Evolutionary conservation across 1,139 yeast species (phyloP).

Genomic region (Pichia kudriavzevii): DNA sequence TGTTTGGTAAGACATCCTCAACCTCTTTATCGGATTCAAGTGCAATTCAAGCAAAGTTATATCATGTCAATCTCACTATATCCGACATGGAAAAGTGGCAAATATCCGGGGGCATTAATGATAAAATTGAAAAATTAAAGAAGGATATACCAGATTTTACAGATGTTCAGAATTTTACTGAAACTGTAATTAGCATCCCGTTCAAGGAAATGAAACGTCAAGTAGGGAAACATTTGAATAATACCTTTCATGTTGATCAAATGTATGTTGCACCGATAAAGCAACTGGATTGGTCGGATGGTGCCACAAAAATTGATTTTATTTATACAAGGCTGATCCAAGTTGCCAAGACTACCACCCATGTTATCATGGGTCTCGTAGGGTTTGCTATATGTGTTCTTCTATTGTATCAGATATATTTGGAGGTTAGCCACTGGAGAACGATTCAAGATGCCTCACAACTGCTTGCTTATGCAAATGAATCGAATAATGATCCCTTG

Average conservation of each 20-base stretch:
- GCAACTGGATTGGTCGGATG: constrained; percentile 17
- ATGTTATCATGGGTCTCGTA: constrained; percentile 35
- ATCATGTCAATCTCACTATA: constrained; percentile 53
- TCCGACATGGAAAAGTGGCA: constrained; percentile 45
- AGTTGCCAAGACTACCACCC: constrained; percentile 30
- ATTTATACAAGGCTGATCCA: constrained; percentile 30
- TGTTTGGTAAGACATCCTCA: constrained; percentile 43
- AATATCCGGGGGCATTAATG: constrained; percentile 57
- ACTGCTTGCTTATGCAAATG: constrained; percentile 14
- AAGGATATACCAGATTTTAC: constrained; percentile 51
- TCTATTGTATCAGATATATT: constrained; percentile 33
- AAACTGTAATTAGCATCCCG: constrained; percentile 40
- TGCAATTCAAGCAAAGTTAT: constrained; percentile 22
- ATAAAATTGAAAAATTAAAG: constrained; percentile 40
- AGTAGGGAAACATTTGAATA: constrained; percentile 22
- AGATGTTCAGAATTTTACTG: constrained; percentile 45
- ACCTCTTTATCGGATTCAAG: constrained; percentile 22
- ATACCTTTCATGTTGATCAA: constrained; percentile 18
- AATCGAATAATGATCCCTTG: constrained; percentile 6
- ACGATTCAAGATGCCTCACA: constrained; percentile 30
- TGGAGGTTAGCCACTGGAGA: constrained; percentile 46
- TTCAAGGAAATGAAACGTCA: constrained; percentile 44
- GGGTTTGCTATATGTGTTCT: constrained; percentile 33
- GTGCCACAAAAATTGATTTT: constrained; percentile 31
- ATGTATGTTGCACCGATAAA: constrained; percentile 21